Conservation (phyloP, 2,329 filamentous ascomycete genomes). For the Neospermospora avenae region DNA sequence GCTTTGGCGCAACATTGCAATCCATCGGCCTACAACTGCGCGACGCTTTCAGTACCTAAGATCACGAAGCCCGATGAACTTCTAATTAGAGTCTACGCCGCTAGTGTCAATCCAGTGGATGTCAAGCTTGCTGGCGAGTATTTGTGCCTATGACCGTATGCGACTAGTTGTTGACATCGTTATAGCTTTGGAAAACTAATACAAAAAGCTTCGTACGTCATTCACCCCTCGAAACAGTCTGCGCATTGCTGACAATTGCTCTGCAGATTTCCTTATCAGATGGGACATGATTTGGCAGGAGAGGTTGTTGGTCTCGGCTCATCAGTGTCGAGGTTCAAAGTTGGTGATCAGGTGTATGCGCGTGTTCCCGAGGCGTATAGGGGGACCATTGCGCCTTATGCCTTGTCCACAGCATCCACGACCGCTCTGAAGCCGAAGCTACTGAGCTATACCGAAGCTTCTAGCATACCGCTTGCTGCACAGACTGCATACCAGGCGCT, state of each 20-base stretch:
- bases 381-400: conserved; percentile 34
- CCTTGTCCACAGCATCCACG: conserved; percentile 30
- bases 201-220: background rate
- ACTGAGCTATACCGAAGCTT: conserved; percentile 40
- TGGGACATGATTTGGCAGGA: conserved; percentile 44
- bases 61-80: conserved; percentile 44
- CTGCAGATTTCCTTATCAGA: conserved; percentile 40
- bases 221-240: background rate
- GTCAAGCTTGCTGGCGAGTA: conserved; percentile 38
- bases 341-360: conserved; percentile 40
- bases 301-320: conserved; percentile 37
- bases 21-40: conserved; percentile 36
- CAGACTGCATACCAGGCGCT: conserved; percentile 41
- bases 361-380: conserved; percentile 34
- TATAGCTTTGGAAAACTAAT: background rate
- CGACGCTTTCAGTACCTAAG: conserved; percentile 43
- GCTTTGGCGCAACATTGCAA: conserved; percentile 26
- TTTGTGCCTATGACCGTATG: conserved; percentile 4
- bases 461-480: conserved; percentile 40
- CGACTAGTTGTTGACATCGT: background rate
- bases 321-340: conserved; percentile 36
- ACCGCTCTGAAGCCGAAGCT: conserved; percentile 40
- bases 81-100: conserved; percentile 43
- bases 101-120: conserved; percentile 45
- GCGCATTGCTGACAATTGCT: background rate